Evolutionary conservation across 1,284 basidiomycete species (phyloP).

Genomic region (Naganishia albida): DNA sequence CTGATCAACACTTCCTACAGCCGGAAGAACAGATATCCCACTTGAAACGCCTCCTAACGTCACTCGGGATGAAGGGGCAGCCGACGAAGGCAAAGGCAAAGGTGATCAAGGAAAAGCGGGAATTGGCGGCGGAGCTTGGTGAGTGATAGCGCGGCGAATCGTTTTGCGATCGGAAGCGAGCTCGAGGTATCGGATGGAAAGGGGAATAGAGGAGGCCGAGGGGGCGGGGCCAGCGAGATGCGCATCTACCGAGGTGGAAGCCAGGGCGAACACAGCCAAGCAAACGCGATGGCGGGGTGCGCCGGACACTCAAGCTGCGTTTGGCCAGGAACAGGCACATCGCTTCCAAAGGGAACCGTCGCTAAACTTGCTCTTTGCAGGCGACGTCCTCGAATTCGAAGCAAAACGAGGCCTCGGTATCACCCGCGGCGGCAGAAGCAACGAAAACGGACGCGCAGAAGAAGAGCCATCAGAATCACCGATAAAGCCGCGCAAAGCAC

Average conservation of each 20-base stretch:
- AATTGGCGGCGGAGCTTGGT: constrained; percentile 78
- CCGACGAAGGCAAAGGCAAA: constrained; percentile 76
- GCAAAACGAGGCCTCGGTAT: constrained; percentile 41
- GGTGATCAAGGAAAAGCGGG: constrained; percentile 67
- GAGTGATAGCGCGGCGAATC: constrained; percentile 45
- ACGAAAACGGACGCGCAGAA: background rate
- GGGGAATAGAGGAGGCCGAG: no score
- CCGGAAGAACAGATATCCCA: constrained; percentile 67
- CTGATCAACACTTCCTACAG: constrained; percentile 32
- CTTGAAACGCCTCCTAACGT: constrained; percentile 65
- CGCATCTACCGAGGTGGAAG: no score
- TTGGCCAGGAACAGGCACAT: no score
- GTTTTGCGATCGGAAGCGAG: background rate
- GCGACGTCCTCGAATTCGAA: constrained; percentile 54
- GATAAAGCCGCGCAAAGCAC: background rate
- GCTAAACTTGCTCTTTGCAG: constrained; percentile 37
- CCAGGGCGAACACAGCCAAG: no score
- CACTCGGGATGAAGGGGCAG: constrained; percentile 77
- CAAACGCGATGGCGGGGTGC: no score
- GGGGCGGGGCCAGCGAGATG: no score
- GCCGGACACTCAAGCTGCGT: no score
- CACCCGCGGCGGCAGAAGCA: background rate
- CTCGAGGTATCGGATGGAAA: no score
- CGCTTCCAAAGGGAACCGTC: no score
- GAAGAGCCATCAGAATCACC: background rate